phyloP scores from a whole-genome alignment of 805 yeast genomes.

The Starmerella vitae region DNA sequence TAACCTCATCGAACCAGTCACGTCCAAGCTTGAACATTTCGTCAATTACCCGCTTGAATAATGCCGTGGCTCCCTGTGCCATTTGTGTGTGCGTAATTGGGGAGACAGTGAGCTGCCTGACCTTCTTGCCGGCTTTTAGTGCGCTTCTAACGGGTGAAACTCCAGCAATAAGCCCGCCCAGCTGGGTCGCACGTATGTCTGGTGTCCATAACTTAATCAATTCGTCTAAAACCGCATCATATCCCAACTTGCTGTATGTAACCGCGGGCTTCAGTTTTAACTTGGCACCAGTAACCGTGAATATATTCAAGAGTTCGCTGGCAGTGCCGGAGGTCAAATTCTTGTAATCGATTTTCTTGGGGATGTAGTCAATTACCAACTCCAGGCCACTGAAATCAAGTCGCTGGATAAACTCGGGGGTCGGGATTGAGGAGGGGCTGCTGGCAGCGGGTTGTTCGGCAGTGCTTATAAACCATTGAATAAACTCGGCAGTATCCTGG shows the following conservation, averaged over 20 bases:
- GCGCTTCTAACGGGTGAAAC: slow-evolving; percentile 52
- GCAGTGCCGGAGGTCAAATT: slow-evolving; percentile 79
- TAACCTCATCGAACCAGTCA: slow-evolving; percentile 11
- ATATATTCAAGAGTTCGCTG: slow-evolving; percentile 76
- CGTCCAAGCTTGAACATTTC: slow-evolving; percentile 9
- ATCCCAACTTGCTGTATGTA: slow-evolving; percentile 67
- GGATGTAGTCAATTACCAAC: slow-evolving; percentile 76
- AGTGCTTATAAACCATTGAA: slow-evolving; percentile 55
- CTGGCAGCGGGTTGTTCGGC: slow-evolving; percentile 41
- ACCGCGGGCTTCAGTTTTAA: slow-evolving; percentile 48
- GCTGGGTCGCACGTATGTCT: slow-evolving; percentile 67
- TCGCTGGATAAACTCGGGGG: slow-evolving; percentile 43
- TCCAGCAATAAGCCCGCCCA: slow-evolving; percentile 71
- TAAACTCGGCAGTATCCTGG: slow-evolving; percentile 82
- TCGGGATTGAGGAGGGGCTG: too few relatives aligned
- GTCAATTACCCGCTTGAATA: slow-evolving; percentile 11
- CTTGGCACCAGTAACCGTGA: slow-evolving; percentile 74
- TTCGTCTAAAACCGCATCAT: slow-evolving; percentile 41
- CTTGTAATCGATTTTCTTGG: slow-evolving; percentile 71
- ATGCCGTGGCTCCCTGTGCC: slow-evolving; percentile 10
- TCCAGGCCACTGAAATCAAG: slow-evolving; percentile 38
- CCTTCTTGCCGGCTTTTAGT: slow-evolving; percentile 8
- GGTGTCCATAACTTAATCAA: slow-evolving; percentile 76
- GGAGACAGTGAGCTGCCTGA: slow-evolving; percentile 7
- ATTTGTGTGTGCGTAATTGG: slow-evolving; percentile 10